Evolutionary conservation across 2,329 filamentous ascomycete species (phyloP), one percentile per base, ranked within the genome.

Genomic region (Hymenoscyphus albidus): DNA sequence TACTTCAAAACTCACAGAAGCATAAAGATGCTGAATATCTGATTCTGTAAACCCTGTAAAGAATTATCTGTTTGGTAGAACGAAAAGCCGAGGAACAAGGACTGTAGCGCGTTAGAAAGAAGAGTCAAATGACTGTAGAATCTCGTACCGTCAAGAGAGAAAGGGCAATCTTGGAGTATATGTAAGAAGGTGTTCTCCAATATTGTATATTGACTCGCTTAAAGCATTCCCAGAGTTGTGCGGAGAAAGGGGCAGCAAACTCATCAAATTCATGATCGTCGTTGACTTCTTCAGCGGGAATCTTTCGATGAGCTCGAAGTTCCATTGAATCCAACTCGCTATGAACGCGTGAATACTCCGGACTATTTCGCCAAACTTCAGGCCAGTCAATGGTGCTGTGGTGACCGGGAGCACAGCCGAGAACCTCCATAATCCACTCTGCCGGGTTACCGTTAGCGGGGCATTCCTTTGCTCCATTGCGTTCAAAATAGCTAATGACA

Each of bases 11-110:
- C 62, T 54, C 55, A 63, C 62, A 93, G 80, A 0, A 88, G 88
- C 83, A 93, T 87, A 77, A 94, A 94, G 64, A 89, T 81, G 7
- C 88, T 88, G 77, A 94, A 93, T 3, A 94, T 80, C 14, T 89
- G 82, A 57, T 86, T 88, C 76, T 91, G 88, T 79, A 89, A 85
- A 69, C 89, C 88, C 65, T 87, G 83, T 0, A 79, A 79, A 1
- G 83, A 80, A 63, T 82, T 80, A 0, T 83, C 83, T 0, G 90
- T 75, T 68, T 86, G 81, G 80, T 83, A 91, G 72, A 91, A 91
- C 0, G 88, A 89, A 72, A 91, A 90, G n/a, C 84, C 85, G 67
- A 89, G 89, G 78, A 91, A 91, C 18, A 75, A 67, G 16, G 85
- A 87, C 69, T 71, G 18, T 5, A 3, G 14, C n/a, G 12, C 66